Evolutionary conservation across 208 protist genomes (phyloP), one percentile per base, ranked within the genome.

Genomic region (Leishmania lainsoni): DNA sequence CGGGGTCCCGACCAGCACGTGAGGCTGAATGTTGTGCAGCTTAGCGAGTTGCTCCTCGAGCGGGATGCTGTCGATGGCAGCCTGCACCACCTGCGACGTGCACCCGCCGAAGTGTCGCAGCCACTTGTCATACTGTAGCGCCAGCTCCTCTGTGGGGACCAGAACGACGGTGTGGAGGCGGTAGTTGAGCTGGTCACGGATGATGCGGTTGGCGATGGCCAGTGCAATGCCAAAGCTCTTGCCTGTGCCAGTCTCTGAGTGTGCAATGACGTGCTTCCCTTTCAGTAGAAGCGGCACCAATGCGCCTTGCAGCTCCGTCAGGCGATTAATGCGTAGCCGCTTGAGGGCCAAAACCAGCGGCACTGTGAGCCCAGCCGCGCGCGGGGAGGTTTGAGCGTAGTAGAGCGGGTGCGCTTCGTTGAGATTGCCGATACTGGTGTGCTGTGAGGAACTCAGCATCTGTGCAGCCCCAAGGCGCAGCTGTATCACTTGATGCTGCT

Each of bases 181-280:
- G 79, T 96, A 95, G 83, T 96, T 96, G 39, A 98, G 85, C 74
- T 89, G 90, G 59, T 94, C 89, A 9, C 93, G 90, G 68, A 96
- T 80, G 63, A 98, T 94, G 76, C 94, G 91, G 78, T 98, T 98
- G 22, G 89, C 89, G 58, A 94, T 90, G 35, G 93, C 93, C 22
- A 98, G 89, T 17, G 94, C 94, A 52, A 98, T 96, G 66, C 92
- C 94, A 80, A 98, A 98, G 82, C 92, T 96, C 81, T 98, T 98
- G 56, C 94, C 94, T 4, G 94, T 95, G 1, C 94, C 94, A 0
- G 94, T 98, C 83, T 98, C 93, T 10, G 93, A 87, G 82, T 98
- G 94, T 39, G 94, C 94, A 76, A 98, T 96, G 75, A 98, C 89
- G 84, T 98, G 94, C 79, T 94, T 95, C 52, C 94, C 94, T 75